Base-by-base conservation (phyloP, 257 asterid species). In the Solanum corneliomulleri region DNA sequence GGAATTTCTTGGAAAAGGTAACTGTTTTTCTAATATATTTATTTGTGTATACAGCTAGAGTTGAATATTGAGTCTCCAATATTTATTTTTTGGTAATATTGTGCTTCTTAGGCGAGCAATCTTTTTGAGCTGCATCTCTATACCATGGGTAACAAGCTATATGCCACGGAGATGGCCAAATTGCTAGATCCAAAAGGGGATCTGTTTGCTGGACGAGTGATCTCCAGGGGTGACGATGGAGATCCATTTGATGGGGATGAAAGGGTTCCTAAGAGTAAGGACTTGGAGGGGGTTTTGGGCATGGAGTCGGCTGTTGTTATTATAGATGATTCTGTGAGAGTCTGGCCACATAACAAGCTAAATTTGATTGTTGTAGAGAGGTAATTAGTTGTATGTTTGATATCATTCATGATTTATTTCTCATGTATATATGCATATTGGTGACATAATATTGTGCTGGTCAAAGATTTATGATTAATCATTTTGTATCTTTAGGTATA, bases 81-180 rank as follows among this genome's bases (percentile, higher is more conserved):
- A 74, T 78, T 74, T 81, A n/a, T 41, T 9, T 23, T 31, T 47
- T 58, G 82, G 83, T 86, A 82, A 78, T 10, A 81, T 84, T 83
- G 62, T 82, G 85, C 87, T 77, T 20, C 87, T 87, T 88, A 97
- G 99, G 98, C 99, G 88, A 95, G 99, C 88, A 94, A 95, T 91
- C 91, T 97, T 35, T 97, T 77, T 82, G 99, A 96, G 90, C 87
- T 97, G 92, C 99, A 97, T 90, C 95, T 97, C 66, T 97, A 94
- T 89, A 97, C 99, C 76, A 97, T 97, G 99, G 99, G 99, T 85
- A 97, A 97, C 94, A 97, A 92, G 92, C 93, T 92, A 89, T 97
- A 97, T 91, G 99, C 99, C 88, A 97, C 98, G 12, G 98, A 97
- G 95, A 96, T 97, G 99, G 99, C 99, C 70, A 97, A 96, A 91